phyloP scores from a whole-genome alignment of 2,329 filamentous ascomycete species.

The Ophiognomonia clavigignenti-juglandacearum region DNA sequence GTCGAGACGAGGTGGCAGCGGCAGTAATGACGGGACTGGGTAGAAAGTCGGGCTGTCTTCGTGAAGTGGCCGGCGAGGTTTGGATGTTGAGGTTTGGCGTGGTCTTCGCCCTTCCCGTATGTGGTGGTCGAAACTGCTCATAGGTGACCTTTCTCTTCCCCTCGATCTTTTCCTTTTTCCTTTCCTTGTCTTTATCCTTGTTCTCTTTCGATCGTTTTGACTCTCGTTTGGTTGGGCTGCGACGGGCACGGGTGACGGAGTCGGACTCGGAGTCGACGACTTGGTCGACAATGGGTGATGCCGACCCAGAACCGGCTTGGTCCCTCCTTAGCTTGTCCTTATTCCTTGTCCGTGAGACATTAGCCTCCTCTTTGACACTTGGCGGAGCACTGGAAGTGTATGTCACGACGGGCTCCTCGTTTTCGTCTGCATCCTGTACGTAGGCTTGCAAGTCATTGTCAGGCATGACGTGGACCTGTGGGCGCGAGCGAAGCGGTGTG shows the following conservation, averaged over 20 bases:
- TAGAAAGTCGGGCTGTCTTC: slow-evolving; percentile 27
- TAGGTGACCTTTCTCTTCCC: slow-evolving; percentile 20
- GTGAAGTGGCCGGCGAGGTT: slow-evolving; percentile 15
- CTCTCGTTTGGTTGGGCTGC: slow-evolving; percentile 27
- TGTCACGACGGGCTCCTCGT: slow-evolving; percentile 35
- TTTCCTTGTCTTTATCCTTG: slow-evolving; percentile 24
- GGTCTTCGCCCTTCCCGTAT: slow-evolving; percentile 27
- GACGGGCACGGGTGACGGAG: slow-evolving; percentile 26
- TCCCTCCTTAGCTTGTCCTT: slow-evolving; percentile 30
- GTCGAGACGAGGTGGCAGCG: slow-evolving; percentile 25
- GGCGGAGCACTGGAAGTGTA: slow-evolving; percentile 43
- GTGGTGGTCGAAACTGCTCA: slow-evolving; percentile 15
- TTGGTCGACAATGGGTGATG: slow-evolving; percentile 25
- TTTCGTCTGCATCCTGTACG: slow-evolving; percentile 49
- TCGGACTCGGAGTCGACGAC: slow-evolving; percentile 41
- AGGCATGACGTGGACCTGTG: slow-evolving; percentile 35
- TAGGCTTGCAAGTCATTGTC: slow-evolving; percentile 33
- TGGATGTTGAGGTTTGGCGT: slow-evolving; percentile 24
- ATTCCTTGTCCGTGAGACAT: slow-evolving; percentile 44
- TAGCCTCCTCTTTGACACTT: slow-evolving; percentile 45
- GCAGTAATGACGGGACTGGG: slow-evolving; percentile 13
- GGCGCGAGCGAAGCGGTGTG: background rate
- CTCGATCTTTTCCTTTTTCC: slow-evolving; percentile 23
- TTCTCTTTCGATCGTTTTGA: slow-evolving; percentile 26
- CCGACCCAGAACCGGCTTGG: slow-evolving; percentile 25